Evolutionary conservation across 1,139 yeast species (phyloP).

Genomic region (Fermentozyma sake): DNA sequence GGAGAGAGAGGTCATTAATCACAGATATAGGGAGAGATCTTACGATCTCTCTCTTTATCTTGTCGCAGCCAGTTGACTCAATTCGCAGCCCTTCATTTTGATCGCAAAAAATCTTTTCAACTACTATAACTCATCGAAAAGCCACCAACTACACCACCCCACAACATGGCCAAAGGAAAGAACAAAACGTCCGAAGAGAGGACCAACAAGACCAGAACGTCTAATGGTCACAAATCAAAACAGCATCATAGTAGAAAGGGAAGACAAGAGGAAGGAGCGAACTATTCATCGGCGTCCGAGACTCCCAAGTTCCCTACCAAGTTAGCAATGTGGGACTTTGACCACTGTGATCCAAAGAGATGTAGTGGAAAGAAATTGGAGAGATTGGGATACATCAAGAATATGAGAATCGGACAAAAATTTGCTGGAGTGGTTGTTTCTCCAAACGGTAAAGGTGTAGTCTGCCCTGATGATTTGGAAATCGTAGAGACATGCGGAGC

Average conservation of each 20-base stretch:
- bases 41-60: too few relatives aligned
- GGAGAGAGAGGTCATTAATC: too few relatives aligned
- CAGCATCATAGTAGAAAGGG: conserved; percentile 48
- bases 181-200: conserved; percentile 49
- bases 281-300: conserved; percentile 1
- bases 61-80: too few relatives aligned
- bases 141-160: conserved; percentile 1
- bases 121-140: too few relatives aligned
- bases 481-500: conserved; percentile 80
- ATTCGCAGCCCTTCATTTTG: too few relatives aligned
- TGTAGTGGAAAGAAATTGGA: conserved; percentile 95
- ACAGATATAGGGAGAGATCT: too few relatives aligned
- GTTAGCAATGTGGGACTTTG: conserved; percentile 92
- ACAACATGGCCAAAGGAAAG: conserved; percentile 65
- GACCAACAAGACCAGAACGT: conserved; percentile 32
- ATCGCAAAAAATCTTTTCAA: too few relatives aligned
- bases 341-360: conserved; percentile 97
- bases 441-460: conserved; percentile 88
- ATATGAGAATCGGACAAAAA: conserved; percentile 83
- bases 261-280: conserved; percentile 34
- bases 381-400: conserved; percentile 76
- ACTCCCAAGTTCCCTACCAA: conserved; percentile 53
- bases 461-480: conserved; percentile 81
- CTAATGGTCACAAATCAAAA: conserved; percentile 58
- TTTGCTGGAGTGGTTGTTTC: conserved; percentile 88